phyloP scores from a whole-genome alignment of 306 rosid species.

The Rubus parviflorus region DNA sequence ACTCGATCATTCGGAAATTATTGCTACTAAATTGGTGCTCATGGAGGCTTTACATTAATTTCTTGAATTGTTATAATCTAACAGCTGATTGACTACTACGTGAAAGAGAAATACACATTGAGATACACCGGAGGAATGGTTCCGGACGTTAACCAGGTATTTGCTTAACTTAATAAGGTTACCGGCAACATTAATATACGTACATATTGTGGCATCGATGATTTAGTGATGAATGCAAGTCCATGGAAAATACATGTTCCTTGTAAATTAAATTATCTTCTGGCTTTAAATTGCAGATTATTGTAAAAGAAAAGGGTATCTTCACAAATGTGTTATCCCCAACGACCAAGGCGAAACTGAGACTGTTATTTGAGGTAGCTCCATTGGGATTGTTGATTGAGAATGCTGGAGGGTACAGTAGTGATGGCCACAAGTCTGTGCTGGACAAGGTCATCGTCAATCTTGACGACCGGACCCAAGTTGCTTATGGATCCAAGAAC shows the following conservation, averaged over 20 bases:
- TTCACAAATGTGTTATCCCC: constrained; percentile 95
- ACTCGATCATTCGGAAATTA: not conserved
- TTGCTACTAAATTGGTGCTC: not conserved
- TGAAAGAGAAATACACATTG: constrained; percentile 87
- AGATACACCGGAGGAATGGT: constrained; percentile 99
- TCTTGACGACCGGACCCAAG: constrained; percentile 92
- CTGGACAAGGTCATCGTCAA: constrained; percentile 73
- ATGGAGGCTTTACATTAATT: constrained; percentile 23
- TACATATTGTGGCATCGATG: not conserved
- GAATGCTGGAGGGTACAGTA: constrained; percentile 95
- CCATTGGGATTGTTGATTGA: constrained; percentile 86
- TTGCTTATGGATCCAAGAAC: constrained; percentile 90
- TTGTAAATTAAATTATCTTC: not conserved
- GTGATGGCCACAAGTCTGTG: constrained; percentile 80
- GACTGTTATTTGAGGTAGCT: constrained; percentile 95
- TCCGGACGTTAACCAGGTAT: constrained; percentile 96
- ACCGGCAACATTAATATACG: not conserved
- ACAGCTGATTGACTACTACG: constrained; percentile 82
- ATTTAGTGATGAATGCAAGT: not conserved
- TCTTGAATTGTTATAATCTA: constrained; percentile 20
- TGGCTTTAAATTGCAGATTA: constrained; percentile 48
- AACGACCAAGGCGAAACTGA: constrained; percentile 85
- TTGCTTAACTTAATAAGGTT: constrained; percentile 3
- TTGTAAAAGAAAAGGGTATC: constrained; percentile 91
- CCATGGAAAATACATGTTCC: not conserved